Evolutionary conservation across 148 eudicot species (phyloP).

Genomic region (Nepenthes mirabilis): DNA sequence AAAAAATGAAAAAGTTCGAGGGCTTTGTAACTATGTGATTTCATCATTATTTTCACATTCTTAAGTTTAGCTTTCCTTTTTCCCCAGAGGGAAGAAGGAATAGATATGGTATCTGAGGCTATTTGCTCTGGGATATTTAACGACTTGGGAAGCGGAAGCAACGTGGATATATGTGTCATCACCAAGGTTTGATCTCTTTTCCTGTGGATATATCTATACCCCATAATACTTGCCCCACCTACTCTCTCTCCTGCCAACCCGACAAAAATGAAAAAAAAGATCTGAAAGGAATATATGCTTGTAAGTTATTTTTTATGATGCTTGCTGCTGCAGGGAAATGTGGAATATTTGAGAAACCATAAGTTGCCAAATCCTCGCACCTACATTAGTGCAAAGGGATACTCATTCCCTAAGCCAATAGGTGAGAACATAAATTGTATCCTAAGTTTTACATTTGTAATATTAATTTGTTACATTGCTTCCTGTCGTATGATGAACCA

Average conservation of each 20-base stretch:
- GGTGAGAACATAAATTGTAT: conserved; percentile 26
- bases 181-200: conserved; percentile 39
- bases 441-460: not conserved
- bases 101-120: conserved; percentile 60
- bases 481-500: too few species aligned
- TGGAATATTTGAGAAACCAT: conserved; percentile 77
- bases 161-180: conserved; percentile 80
- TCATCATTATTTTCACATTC: not conserved
- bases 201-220: not conserved
- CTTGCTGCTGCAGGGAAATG: conserved; percentile 45
- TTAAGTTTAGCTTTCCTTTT: conserved; percentile 2
- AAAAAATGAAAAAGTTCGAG: not conserved
- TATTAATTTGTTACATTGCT: not conserved
- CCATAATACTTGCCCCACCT: not conserved
- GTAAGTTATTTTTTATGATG: not conserved
- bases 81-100: conserved; percentile 75
- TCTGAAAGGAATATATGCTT: not conserved
- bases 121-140: conserved; percentile 82
- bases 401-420: conserved; percentile 69
- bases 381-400: conserved; percentile 58
- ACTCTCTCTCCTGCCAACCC: too few species aligned
- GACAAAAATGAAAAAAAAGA: not conserved
- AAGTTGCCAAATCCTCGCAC: conserved; percentile 79
- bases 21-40: not conserved
- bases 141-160: conserved; percentile 95